Conservation (phyloP, 139 green algal species). For the Chlorella ohadii region DNA sequence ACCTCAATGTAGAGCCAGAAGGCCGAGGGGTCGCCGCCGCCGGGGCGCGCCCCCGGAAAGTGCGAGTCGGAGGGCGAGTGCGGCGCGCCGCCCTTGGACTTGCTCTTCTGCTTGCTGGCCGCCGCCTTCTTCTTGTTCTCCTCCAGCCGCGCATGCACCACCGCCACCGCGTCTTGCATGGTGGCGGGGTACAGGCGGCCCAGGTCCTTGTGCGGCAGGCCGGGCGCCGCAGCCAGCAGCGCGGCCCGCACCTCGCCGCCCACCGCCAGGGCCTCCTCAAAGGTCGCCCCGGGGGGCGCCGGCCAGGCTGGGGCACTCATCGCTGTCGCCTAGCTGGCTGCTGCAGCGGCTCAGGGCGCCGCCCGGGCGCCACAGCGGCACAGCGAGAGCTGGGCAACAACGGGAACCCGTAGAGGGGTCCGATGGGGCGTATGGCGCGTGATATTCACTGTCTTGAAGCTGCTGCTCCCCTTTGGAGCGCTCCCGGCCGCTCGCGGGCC, state of each 20-base stretch:
- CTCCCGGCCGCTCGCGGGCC: too few relatives aligned
- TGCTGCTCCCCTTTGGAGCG: too few relatives aligned
- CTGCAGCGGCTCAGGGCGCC: background rate
- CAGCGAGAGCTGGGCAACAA: too few relatives aligned
- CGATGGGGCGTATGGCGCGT: too few relatives aligned
- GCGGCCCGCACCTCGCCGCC: constrained; percentile 8
- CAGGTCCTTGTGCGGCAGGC: constrained; percentile 22
- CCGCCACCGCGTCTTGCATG: constrained; percentile 58
- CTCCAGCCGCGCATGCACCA: constrained; percentile 59
- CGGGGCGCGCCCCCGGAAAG: constrained; percentile 59
- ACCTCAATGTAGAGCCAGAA: constrained; percentile 83
- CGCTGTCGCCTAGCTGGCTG: background rate
- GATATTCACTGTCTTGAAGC: too few relatives aligned
- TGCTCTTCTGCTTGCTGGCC: constrained; percentile 46
- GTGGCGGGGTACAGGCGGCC: constrained; percentile 43
- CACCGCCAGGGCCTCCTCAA: constrained; percentile 38
- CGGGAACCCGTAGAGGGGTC: too few relatives aligned
- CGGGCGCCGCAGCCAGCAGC: background rate
- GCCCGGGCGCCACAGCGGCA: background rate
- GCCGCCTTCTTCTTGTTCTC: constrained; percentile 61
- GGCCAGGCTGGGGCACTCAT: background rate
- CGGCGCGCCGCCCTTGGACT: constrained; percentile 31
- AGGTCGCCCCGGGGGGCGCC: constrained; percentile 5
- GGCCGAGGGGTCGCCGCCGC: constrained; percentile 55
- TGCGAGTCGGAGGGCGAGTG: constrained; percentile 18